Conservation (phyloP, 2,329 filamentous ascomycete species). For the Calonectria crousiana region DNA sequence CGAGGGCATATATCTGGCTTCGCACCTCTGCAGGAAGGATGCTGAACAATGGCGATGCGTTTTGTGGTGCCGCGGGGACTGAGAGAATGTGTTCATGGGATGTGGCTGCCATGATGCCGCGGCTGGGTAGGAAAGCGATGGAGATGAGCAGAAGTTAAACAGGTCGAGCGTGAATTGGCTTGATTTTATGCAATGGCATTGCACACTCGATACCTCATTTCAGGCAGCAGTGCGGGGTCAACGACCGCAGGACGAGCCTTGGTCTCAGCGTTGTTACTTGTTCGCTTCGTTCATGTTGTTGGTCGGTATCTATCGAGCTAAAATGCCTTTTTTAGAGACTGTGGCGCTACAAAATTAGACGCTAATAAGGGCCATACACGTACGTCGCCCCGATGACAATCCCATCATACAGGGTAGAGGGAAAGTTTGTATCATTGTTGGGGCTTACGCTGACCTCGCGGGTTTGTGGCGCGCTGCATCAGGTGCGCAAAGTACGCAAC, state of each 20-base stretch:
- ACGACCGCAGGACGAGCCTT: too few relatives aligned
- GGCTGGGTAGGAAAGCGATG: too few relatives aligned
- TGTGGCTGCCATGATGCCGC: neutral
- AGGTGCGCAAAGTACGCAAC: neutral
- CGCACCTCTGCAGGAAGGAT: slow-evolving; percentile 63
- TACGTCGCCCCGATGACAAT: neutral
- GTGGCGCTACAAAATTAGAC: neutral
- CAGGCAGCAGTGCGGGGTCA: slow-evolving; percentile 14
- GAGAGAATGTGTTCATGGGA: slow-evolving; percentile 22
- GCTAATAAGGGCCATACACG: neutral
- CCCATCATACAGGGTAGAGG: neutral
- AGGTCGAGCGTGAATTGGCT: neutral
- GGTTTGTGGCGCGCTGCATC: neutral
- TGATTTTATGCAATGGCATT: neutral
- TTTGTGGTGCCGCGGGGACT: slow-evolving; percentile 16
- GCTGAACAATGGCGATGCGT: slow-evolving; percentile 47
- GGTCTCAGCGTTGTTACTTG: neutral
- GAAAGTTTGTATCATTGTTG: neutral
- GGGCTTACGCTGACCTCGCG: neutral
- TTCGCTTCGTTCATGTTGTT: neutral
- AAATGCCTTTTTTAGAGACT: neutral
- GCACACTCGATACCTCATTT: neutral
- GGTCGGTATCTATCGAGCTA: neutral
- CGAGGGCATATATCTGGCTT: slow-evolving; percentile 58
- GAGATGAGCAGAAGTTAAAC: neutral